Evolutionary conservation across 176 grass and related monocot species (phyloP), one percentile per base, ranked within the genome.

Genomic region (Rhipidocladum racemiflorum): DNA sequence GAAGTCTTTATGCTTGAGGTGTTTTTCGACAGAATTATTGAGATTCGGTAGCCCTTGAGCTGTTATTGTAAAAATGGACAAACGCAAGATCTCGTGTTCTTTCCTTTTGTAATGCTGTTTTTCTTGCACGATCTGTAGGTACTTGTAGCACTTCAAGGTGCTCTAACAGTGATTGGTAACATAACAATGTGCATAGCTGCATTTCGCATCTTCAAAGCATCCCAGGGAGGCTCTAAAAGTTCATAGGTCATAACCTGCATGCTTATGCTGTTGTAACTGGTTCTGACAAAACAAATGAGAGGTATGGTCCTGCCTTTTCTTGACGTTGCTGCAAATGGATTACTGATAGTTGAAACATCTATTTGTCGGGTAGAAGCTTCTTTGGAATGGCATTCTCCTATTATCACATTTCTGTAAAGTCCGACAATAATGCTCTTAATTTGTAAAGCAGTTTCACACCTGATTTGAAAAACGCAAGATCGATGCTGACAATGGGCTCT

Each of bases 181-280:
- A 83, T 82, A 59, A 95, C 95, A 45, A 98, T 98, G 92, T 87
- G 91, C 75, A 89, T 95, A 83, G 95, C 95, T 44, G 92, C 92
- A 53, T 98, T 86, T 77, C 88, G 92, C 43, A 95, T 98, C 84
- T 98, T 69, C 79, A 98, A 93, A 87, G 90, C 87, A 38, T 95
- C 95, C 32, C 84, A 86, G 71, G 88, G 93, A 85, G 81, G 85
- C 25, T 85, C 87, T 30, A 84, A 68, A 56, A 91, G 79, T 54
- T 93, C 87, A 28, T 94, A 93, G 85, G 20, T 40, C 59, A 13
- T 49, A 83, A 29, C 46, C n/a, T 89, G 20, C 62, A 83, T 63
- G 46, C 13, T 62, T 43, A 40, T 55, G n/a, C 1, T 57, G 7
- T 16, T 35, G 46, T 73, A 74, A 45, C 8, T 21, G 0, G 18